Evolutionary conservation across 2,329 filamentous ascomycete species (phyloP), one percentile per base, ranked within the genome.

Genomic region (Fusarium mexicanum): DNA sequence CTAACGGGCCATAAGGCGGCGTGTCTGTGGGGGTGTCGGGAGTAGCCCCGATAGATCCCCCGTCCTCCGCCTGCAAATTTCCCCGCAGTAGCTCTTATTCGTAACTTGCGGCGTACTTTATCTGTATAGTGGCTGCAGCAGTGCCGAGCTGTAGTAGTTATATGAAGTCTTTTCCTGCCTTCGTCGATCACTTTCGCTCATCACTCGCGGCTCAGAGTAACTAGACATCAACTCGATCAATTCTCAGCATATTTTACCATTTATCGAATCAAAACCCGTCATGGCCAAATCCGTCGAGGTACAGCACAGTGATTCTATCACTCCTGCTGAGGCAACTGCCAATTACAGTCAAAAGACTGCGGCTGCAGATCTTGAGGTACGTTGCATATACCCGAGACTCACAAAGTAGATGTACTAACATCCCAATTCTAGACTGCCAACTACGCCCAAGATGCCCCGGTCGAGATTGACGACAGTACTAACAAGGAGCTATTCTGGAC

Each of bases 351-450:
- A 48, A 29, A 48, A 48, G 9, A 4, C 46, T 4, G 46, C 46
- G 12, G 3, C 46, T 6, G 46, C 46, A n/a, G 46, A 48, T 31
- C 46, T 48, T n/a, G 46, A 48, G 46, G 46, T 48, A 48, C 29
- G 14, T 31, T 3, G 3, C 22, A n/a, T 3, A 6, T 31, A 5
- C 14, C 20, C 14, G 2, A 31, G 6, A 1, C 29, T 31, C 8
- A 14, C 24, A 2, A 6, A 18, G 5, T 12, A 8, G 18, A 46
- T 12, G 14, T 17, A 17, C 26, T 48, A 17, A 48, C 20, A 8
- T 8, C 29, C 2, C 3, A n/a, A 22, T n/a, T n/a, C 29, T 31
- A 48, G 46, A 48, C 46, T 48, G 26, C 46, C 6, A 48, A 48
- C 10, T 48, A 48, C 10, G 46, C 20, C 20, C 46, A 48, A 48